Evolutionary conservation across 177 flowering plant species (phyloP), one percentile per base, ranked within the genome.

Genomic region (Vitis hybrid): DNA sequence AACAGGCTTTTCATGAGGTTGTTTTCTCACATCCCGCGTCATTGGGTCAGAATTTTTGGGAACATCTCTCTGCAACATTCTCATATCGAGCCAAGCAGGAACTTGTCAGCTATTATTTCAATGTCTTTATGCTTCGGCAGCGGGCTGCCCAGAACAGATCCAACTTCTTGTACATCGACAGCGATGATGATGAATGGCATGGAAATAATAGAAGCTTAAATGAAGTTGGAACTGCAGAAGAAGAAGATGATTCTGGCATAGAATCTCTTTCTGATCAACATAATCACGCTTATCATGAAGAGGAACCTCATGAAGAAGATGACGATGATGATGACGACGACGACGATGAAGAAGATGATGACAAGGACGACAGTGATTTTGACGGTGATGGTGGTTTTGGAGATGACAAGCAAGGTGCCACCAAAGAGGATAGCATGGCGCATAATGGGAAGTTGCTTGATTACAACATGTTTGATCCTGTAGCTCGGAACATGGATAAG

Each of bases 81-180:
- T 78, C 83, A 6, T 49, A 60, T 8, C 75, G 76, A 21, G 71
- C 69, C 17, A 74, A 19, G 50, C 66, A 11, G 30, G 83, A 80
- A 49, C 48, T 80, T 17, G 83, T 80, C 19, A 77, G 80, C 58
- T 77, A 80, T 58, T 80, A 80, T 51, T 80, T 77, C 49, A 80
- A 80, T 64, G 83, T 80, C 51, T 80, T 77, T 49, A 77, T 80
- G 65, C 74, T 77, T 18, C 70, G 74, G 21, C 77, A 75, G 49
- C 68, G 80, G 27, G 80, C 83, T 2, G 61, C 50, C 18, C 83
- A 77, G 24, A 80, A 80, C 65, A 71, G 80, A 65, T 68, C 58
- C 9, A 54, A 14, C 49, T 52, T 21, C 48, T 60, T 77, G 70
- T 71, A 77, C 35, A 74, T 77, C 13, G 80, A 80, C 48, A 77